A percentile compares a stretch with the other conserved stretches of the same genome.
phyloP scores from a whole-genome alignment of 345 rosid genomes.

The Gossypium sturtianum region DNA sequence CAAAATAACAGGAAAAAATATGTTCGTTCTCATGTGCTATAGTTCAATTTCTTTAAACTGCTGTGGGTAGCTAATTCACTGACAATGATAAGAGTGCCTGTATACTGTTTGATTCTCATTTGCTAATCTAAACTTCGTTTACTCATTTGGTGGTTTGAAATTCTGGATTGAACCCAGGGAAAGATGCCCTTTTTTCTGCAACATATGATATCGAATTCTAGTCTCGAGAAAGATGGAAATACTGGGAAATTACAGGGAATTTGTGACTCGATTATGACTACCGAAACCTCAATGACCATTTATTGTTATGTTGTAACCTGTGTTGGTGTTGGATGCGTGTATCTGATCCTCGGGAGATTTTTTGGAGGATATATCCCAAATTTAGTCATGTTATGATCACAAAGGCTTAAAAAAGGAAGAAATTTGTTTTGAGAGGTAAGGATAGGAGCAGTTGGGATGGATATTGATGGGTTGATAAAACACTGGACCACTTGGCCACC shows the following conservation, averaged over 20 bases:
- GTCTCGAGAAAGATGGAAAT: neutral
- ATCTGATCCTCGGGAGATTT: too few relatives aligned
- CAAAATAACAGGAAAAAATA: neutral
- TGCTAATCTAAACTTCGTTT: conserved; percentile 1
- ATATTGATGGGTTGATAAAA: neutral
- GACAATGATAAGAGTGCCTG: neutral
- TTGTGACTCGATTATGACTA: too few relatives aligned
- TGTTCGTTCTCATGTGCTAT: neutral
- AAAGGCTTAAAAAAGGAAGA: too few relatives aligned
- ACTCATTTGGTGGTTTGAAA: neutral
- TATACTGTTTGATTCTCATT: neutral
- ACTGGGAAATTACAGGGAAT: neutral
- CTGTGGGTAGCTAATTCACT: neutral
- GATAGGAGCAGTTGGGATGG: neutral
- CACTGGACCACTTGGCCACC: neutral
- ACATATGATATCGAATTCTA: neutral
- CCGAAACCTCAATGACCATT: too few relatives aligned
- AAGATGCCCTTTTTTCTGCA: neutral
- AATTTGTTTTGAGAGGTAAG: too few relatives aligned
- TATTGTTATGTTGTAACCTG: too few relatives aligned
- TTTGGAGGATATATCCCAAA: too few relatives aligned
- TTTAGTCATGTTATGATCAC: too few relatives aligned
- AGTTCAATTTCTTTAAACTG: neutral
- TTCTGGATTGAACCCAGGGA: neutral
- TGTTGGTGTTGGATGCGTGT: too few relatives aligned